Evolutionary conservation across 129 eudicot genomes (phyloP).

Genomic region (Kitagawia praeruptora): DNA sequence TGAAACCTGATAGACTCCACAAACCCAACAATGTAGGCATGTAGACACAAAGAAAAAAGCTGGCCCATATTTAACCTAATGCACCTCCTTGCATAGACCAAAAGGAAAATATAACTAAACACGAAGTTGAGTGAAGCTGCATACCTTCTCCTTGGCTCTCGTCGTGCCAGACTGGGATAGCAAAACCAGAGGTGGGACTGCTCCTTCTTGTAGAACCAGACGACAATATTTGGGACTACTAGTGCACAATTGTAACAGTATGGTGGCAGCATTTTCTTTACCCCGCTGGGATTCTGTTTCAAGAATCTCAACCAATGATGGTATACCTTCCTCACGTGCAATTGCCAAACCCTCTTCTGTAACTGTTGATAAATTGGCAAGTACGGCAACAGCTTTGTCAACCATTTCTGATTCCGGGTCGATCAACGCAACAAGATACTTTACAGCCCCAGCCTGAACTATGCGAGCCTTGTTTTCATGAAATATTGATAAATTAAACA

Average conservation of each 20-base stretch:
- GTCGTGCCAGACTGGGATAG: constrained; percentile 86
- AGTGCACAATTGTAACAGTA: constrained; percentile 68
- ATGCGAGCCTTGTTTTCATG: constrained; percentile 94
- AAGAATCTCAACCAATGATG: constrained; percentile 69
- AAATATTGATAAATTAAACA: constrained; percentile 74
- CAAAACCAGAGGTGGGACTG: constrained; percentile 89
- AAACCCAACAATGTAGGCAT: too few relatives aligned
- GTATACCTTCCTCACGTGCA: constrained; percentile 75
- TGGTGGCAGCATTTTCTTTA: constrained; percentile 84
- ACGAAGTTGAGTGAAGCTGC: not conserved
- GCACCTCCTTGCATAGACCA: not conserved
- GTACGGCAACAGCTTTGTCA: constrained; percentile 82
- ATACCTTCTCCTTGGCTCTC: constrained; percentile 89
- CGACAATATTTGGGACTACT: constrained; percentile 71
- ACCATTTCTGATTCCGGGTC: constrained; percentile 70
- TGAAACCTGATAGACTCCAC: too few relatives aligned
- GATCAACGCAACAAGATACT: constrained; percentile 52
- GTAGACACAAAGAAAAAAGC: not conserved
- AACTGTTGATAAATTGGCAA: constrained; percentile 67
- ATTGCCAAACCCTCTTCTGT: constrained; percentile 64
- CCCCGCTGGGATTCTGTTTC: constrained; percentile 83
- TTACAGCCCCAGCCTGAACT: constrained; percentile 83
- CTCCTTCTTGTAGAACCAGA: constrained; percentile 91
- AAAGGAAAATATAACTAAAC: not conserved
- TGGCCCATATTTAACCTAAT: not conserved